These are phyloP conservation scores for Penicillium sp. DNA, from an alignment of 2,329 filamentous ascomycete genomes.

Conservation along the genomic window DNA sequence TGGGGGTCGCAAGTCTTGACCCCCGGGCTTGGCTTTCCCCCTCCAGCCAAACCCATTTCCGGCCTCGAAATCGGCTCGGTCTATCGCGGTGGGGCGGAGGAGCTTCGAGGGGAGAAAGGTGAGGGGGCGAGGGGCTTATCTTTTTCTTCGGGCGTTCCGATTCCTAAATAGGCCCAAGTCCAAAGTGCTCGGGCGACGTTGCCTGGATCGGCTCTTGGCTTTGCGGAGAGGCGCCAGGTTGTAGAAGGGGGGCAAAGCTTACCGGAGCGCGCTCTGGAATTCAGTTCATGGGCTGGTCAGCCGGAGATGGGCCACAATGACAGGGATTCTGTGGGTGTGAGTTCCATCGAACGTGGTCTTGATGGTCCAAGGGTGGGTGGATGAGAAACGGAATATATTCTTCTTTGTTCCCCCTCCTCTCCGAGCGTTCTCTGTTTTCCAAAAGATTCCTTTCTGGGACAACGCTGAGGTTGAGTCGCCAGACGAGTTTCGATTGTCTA, in stretches of 20 bases:
- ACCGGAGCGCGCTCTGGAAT: not conserved
- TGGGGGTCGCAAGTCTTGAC: not conserved
- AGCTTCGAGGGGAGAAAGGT: not conserved
- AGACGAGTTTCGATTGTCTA: too few relatives aligned
- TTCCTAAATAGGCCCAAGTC: not conserved
- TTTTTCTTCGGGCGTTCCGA: not conserved
- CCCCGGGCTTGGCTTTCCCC: conserved; percentile 5
- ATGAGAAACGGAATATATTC: too few relatives aligned
- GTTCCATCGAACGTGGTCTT: too few relatives aligned
- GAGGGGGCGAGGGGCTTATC: not conserved
- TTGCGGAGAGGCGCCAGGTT: not conserved
- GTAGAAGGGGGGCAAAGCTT: not conserved
- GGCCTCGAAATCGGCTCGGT: not conserved
- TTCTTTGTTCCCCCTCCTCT: too few relatives aligned
- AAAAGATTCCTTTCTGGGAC: too few relatives aligned
- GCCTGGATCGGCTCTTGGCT: not conserved
- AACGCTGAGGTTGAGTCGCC: too few relatives aligned
- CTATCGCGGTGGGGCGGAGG: not conserved
- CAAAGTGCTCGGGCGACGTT: too few relatives aligned
- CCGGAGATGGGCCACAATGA: not conserved
- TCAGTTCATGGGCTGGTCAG: not conserved
- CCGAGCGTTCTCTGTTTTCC: too few relatives aligned
- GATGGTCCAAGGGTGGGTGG: too few relatives aligned
- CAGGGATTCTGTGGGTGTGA: too few relatives aligned
- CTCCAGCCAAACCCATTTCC: not conserved